phyloP scores from a whole-genome alignment of 2,329 filamentous ascomycete genomes.

The Colletotrichum sp. region DNA sequence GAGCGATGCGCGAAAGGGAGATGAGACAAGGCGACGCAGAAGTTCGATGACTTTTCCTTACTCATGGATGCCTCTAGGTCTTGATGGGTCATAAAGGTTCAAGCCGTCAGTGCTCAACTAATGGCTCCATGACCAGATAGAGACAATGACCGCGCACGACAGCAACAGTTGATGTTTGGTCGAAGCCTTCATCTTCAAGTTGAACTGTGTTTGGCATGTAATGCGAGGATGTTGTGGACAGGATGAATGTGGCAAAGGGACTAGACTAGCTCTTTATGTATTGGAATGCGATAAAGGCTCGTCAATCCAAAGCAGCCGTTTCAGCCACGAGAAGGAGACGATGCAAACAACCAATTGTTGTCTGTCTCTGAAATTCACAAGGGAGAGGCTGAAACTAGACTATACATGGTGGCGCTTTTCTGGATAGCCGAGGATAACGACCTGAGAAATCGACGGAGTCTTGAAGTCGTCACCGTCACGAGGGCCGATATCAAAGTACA shows the following conservation, averaged over 20 bases:
- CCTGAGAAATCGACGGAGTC: neutral
- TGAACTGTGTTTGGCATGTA: accelerated
- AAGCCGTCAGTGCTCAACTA: neutral
- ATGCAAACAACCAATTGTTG: accelerated
- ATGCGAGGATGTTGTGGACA: accelerated
- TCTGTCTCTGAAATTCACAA: accelerated
- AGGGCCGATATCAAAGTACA: accelerated
- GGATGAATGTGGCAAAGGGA: neutral
- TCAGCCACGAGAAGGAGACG: neutral
- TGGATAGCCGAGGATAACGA: accelerated
- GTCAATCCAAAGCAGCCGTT: neutral
- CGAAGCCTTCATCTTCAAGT: neutral
- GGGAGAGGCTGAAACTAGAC: neutral
- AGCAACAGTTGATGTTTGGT: accelerated
- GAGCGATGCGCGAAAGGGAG: too few species aligned
- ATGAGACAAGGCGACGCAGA: too few species aligned
- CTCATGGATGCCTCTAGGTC: neutral
- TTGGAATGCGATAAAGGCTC: neutral
- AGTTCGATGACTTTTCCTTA: neutral
- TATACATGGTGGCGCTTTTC: neutral
- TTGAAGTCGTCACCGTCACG: neutral
- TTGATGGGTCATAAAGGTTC: neutral
- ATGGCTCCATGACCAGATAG: accelerated
- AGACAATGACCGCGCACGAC: neutral
- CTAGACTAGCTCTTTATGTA: accelerated